A percentile compares a stretch with the other conserved stretches of the same genome.
Conservation (phyloP, 108 stramenopile species). For the Fistulifera pelliculosa region DNA sequence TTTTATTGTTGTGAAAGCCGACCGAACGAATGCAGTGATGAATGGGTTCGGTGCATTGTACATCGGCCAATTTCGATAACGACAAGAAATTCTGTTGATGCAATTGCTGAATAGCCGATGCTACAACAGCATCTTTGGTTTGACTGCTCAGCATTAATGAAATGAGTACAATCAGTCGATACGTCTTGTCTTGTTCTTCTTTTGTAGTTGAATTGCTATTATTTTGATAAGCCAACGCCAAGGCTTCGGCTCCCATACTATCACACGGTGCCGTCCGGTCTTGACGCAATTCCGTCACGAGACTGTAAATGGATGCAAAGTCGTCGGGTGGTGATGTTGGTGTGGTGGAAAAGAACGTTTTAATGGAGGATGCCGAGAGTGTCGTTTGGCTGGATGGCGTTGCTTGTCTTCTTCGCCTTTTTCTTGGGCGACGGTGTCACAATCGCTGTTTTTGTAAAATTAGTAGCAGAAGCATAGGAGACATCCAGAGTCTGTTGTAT, state of each 20-base stretch:
- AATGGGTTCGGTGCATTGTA: constrained; percentile 33
- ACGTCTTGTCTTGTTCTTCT: constrained; percentile 8
- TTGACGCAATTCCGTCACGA: constrained; percentile 70
- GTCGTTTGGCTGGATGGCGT: too few relatives aligned
- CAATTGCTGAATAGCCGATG: constrained; percentile 58
- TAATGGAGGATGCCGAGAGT: too few relatives aligned
- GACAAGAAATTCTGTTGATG: constrained; percentile 46
- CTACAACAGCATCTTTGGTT: constrained; percentile 88
- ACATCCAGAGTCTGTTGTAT: too few relatives aligned
- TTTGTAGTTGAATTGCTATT: background rate
- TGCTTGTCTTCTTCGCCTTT: too few relatives aligned
- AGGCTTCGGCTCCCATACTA: constrained; percentile 62
- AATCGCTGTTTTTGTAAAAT: background rate
- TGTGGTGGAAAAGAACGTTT: too few relatives aligned
- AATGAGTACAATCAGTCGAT: constrained; percentile 68
- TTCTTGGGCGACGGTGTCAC: constrained; percentile 3
- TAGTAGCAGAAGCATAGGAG: too few relatives aligned
- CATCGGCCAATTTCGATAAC: background rate
- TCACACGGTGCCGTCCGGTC: constrained; percentile 82
- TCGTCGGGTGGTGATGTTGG: constrained; percentile 34
- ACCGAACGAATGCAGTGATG: constrained; percentile 61
- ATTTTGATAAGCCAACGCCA: constrained; percentile 21
- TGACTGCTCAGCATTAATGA: constrained; percentile 85
- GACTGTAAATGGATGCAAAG: constrained; percentile 54
- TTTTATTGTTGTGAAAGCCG: constrained; percentile 92